phyloP scores from a whole-genome alignment of 148 eudicot genomes.

The Fagopyrum esculentum region DNA sequence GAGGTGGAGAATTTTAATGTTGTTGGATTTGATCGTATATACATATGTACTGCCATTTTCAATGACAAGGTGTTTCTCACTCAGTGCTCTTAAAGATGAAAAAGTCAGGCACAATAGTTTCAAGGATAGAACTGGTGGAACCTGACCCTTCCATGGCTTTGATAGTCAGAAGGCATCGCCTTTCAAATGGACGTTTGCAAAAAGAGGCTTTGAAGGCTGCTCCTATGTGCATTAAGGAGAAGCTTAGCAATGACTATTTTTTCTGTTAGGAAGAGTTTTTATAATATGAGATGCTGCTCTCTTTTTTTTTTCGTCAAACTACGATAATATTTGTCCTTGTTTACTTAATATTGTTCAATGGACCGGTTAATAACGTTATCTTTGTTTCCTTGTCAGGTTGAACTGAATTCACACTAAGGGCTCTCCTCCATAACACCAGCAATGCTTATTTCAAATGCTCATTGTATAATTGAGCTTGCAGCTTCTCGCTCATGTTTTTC shows the following conservation, averaged over 20 bases:
- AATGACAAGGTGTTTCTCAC: slow-evolving; percentile 51
- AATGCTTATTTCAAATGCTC: no score
- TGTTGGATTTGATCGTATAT: slow-evolving; percentile 80
- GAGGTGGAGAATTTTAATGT: slow-evolving; percentile 69
- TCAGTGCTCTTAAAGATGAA: slow-evolving; percentile 81
- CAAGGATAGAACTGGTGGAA: slow-evolving; percentile 77
- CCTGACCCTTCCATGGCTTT: slow-evolving; percentile 95
- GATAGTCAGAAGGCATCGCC: slow-evolving; percentile 72
- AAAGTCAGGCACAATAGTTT: slow-evolving; percentile 75
- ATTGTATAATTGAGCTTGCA: no score
- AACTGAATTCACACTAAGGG: no score
- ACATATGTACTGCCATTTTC: slow-evolving; percentile 73
- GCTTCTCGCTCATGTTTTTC: no score
- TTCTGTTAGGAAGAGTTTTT: no score
- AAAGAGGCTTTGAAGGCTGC: slow-evolving; percentile 72
- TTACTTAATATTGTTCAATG: no score
- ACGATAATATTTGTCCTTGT: no score
- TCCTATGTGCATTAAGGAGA: slow-evolving; percentile 63
- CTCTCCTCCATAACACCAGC: no score
- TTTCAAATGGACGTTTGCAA: slow-evolving; percentile 60
- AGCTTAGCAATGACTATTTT: slow-evolving; percentile 30
- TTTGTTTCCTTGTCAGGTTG: no score
- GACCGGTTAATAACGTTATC: no score
- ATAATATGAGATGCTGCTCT: no score
- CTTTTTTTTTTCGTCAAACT: no score